Base-by-base conservation (phyloP, 306 rosid species). In the Vigna mungo region DNA sequence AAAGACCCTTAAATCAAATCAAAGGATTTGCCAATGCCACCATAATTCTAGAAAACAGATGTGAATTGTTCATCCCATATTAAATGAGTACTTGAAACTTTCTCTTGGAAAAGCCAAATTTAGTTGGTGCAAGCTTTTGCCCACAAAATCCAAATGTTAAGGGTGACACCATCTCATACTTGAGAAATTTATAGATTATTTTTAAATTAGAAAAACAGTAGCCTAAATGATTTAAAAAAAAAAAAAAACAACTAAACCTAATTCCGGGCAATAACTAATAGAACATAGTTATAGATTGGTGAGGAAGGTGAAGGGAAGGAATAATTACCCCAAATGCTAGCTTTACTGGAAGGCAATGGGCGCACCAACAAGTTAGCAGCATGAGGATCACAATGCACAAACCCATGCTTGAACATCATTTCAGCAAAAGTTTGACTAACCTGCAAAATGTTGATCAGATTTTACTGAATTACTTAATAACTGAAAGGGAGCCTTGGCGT, bases 331-430 rank as follows among this genome's bases (percentile, higher is more conserved):
- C 84, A 68, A 80, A 92, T 82, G 80, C 88, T 88, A 81, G 78
- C 80, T 82, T 60, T 86, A 81, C 89, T 63, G 53, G 86, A 79
- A 80, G 97, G 99, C 84, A 86, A 67, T 62, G 97, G 96, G 48
- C 97, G 97, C 79, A 95, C 93, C 68, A 95, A 83, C 75, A 95
- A 84, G 86, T 95, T 95, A 60, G 99, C 99, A 43, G 90, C 91
- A 83, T 95, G 99, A 5, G 99, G 99, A 71, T 95, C 99, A 75
- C 99, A 95, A 78, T 95, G 99, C 73, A 95, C 99, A 88, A 95
- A 95, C 70, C 99, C 99, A 21, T 95, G 99, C 79, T 86, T 95
- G 84, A 90, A 95, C 90, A 92, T 95, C 99, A 95, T 95, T 88
- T 92, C 99, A 71, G 99, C 99, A 88, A 95, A 95, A 70, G 90